These are phyloP conservation scores for Zymoseptoria tritici DNA, from an alignment of 2,329 filamentous ascomycete species.

Conservation along the genomic window DNA sequence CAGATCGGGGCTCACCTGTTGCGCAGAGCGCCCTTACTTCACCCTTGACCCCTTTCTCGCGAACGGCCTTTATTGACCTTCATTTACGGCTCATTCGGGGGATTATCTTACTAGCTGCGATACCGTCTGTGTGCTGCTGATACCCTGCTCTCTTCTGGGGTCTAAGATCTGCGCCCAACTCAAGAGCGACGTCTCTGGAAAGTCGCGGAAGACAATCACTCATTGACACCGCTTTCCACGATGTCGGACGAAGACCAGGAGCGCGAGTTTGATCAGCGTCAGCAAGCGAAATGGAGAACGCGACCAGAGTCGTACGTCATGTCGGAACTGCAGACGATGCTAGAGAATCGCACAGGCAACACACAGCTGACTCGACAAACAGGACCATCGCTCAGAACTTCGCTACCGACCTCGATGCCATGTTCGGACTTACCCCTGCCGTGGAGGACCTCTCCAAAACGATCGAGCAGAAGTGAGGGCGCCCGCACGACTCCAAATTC, in stretches of 20 bases:
- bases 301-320: slow-evolving; percentile 23
- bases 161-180: background rate
- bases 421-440: slow-evolving; percentile 74
- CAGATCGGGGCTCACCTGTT: background rate
- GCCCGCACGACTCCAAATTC: background rate
- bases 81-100: background rate
- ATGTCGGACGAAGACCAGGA: slow-evolving; percentile 9
- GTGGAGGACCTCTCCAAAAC: slow-evolving; percentile 65
- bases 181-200: background rate
- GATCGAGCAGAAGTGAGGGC: slow-evolving; percentile 70
- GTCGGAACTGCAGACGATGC: no score
- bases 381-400: slow-evolving; percentile 86
- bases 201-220: background rate
- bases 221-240: slow-evolving; percentile 1
- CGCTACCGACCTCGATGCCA: slow-evolving; percentile 75
- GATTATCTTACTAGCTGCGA: background rate
- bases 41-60: background rate
- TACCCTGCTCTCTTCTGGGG: background rate
- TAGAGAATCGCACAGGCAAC: background rate
- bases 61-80: background rate
- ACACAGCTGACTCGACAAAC: slow-evolving; percentile 8
- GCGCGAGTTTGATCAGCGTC: background rate
- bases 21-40: background rate
- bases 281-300: slow-evolving; percentile 4
- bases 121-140: background rate